These are phyloP conservation scores for Blastobotrys serpentis DNA, from an alignment of 1,139 yeast genomes.

Conservation along the genomic window DNA sequence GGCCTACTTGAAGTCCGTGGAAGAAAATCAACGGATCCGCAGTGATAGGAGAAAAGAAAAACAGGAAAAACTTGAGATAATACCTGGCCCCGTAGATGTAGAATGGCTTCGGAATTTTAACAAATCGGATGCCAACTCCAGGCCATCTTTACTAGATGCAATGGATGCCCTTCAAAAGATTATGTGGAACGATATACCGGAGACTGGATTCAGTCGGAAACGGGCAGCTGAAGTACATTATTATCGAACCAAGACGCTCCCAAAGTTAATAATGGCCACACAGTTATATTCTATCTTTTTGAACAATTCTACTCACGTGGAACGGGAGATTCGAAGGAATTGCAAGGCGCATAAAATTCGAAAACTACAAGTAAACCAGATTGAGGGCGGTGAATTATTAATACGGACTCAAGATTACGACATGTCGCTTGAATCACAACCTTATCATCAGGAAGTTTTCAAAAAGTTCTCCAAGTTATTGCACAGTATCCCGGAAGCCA, in stretches of 20 bases:
- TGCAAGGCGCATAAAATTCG: constrained; percentile 36
- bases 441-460: constrained; percentile 16
- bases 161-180: constrained; percentile 26
- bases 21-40: constrained; percentile 29
- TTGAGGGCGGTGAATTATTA: constrained; percentile 41
- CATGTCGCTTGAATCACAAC: constrained; percentile 23
- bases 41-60: constrained; percentile 21
- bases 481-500: constrained; percentile 29
- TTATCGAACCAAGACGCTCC: constrained; percentile 34
- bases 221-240: constrained; percentile 28
- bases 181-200: constrained; percentile 36
- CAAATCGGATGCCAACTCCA: constrained; percentile 3
- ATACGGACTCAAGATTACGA: constrained; percentile 38
- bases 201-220: constrained; percentile 31
- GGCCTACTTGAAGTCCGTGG: constrained; percentile 31
- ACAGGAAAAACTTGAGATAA: constrained; percentile 30
- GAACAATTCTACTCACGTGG: constrained; percentile 45
- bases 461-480: constrained; percentile 33
- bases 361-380: constrained; percentile 39
- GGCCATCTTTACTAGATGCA: constrained; percentile 23
- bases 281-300: constrained; percentile 47
- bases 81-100: constrained; percentile 27
- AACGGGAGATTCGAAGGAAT: constrained; percentile 39
- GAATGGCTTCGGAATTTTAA: constrained; percentile 28
- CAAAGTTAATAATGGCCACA: constrained; percentile 41